phyloP scores from a whole-genome alignment of 1,139 yeast genomes.

The Casaregolazyma lundiana region DNA sequence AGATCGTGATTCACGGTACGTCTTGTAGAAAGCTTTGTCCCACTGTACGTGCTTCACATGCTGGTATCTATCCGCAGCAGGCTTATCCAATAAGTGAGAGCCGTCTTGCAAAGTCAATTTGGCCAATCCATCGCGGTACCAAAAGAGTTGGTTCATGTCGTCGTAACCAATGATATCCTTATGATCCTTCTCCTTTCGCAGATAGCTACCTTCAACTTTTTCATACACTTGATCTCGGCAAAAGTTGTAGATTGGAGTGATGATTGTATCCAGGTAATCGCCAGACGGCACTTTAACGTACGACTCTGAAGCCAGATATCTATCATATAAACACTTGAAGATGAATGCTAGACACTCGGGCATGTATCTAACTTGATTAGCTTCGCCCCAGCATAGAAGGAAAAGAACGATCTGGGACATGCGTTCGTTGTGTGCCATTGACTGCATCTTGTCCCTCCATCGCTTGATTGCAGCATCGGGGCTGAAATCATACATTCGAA shows the following conservation, averaged over 20 bases:
- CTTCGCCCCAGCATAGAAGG: slow-evolving; percentile 84
- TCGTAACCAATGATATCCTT: slow-evolving; percentile 73
- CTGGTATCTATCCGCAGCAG: slow-evolving; percentile 43
- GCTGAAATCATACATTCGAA: slow-evolving; percentile 7
- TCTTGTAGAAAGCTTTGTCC: slow-evolving; percentile 62
- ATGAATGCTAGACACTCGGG: slow-evolving; percentile 84
- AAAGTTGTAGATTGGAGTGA: slow-evolving; percentile 70
- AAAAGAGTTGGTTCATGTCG: slow-evolving; percentile 78
- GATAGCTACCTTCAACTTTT: slow-evolving; percentile 38
- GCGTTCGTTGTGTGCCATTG: slow-evolving; percentile 49
- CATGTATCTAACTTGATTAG: slow-evolving; percentile 74
- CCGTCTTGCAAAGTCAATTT: slow-evolving; percentile 44
- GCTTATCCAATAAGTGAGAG: slow-evolving; percentile 41
- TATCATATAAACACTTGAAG: slow-evolving; percentile 72
- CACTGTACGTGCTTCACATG: slow-evolving; percentile 52
- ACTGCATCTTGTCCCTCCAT: slow-evolving; percentile 62
- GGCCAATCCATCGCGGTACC: slow-evolving; percentile 65
- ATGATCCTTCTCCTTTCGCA: slow-evolving; percentile 61
- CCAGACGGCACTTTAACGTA: slow-evolving; percentile 13
- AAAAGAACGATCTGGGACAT: slow-evolving; percentile 65
- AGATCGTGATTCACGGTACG: slow-evolving; percentile 67
- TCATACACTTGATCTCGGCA: slow-evolving; percentile 53
- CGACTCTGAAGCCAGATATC: too few species aligned
- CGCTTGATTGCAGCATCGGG: slow-evolving; percentile 38
- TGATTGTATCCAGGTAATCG: slow-evolving; percentile 57